Evolutionary conservation across 202 grass and related monocot species (phyloP).

Genomic region (Musa balbisiana): DNA sequence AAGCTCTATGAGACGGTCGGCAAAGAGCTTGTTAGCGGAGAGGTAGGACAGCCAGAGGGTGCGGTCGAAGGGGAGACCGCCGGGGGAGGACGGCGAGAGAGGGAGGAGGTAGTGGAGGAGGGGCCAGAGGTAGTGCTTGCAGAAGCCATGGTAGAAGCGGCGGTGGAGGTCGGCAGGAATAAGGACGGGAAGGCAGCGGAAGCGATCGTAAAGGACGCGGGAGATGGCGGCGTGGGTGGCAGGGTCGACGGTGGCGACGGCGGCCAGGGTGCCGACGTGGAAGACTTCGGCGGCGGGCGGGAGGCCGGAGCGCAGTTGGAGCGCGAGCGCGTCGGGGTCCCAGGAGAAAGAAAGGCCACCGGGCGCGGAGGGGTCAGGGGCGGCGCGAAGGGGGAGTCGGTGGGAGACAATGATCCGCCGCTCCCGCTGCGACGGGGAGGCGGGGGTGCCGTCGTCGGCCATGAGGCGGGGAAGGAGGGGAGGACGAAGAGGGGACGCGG

Average conservation of each 20-base stretch:
- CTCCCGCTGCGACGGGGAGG: conserved; percentile 1
- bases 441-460: background rate
- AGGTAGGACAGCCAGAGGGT: background rate
- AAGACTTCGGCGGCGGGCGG: conserved; percentile 4
- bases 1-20: background rate
- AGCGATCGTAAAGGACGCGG: conserved; percentile 19
- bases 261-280: conserved; percentile 11
- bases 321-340: conserved; percentile 8
- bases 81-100: background rate
- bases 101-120: conserved; percentile 12
- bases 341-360: background rate
- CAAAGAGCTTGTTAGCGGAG: conserved; percentile 2
- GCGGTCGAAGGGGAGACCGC: background rate
- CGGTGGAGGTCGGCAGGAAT: background rate
- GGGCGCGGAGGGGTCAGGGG: conserved; percentile 4
- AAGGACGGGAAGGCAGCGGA: background rate
- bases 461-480: conserved; percentile 15
- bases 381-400: background rate
- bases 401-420: conserved; percentile 13
- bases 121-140: conserved; percentile 8
- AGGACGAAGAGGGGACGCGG: background rate
- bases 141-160: conserved; percentile 12
- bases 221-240: conserved; percentile 25
- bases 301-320: conserved; percentile 10
- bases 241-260: conserved; percentile 16